These are phyloP conservation scores for Trypanosoma lewisi DNA, from an alignment of 208 protist genomes.

Conservation along the genomic window DNA sequence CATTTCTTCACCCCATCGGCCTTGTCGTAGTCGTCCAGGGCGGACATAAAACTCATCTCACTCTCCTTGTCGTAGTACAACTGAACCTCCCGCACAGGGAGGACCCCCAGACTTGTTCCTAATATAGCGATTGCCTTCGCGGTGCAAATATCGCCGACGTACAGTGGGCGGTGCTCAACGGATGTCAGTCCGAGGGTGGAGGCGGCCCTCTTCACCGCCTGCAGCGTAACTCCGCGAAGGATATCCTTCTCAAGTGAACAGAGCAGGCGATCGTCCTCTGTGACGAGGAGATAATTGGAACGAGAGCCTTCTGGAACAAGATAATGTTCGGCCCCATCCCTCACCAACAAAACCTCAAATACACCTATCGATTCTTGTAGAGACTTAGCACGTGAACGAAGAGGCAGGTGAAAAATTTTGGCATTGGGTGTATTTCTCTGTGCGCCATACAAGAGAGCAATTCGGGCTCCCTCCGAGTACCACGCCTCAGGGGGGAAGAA, in stretches of 20 bases:
- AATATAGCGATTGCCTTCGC: constrained; percentile 61
- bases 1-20: neutral
- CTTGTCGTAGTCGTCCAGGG: constrained; percentile 24
- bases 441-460: constrained; percentile 68
- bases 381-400: constrained; percentile 51
- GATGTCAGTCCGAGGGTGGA: constrained; percentile 28
- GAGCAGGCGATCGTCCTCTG: constrained; percentile 34
- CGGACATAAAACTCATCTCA: constrained; percentile 31
- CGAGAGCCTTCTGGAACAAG: constrained; percentile 80
- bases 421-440: constrained; percentile 59
- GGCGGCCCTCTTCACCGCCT: constrained; percentile 33
- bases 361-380: constrained; percentile 28
- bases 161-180: constrained; percentile 51
- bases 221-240: constrained; percentile 72
- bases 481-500: constrained; percentile 65
- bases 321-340: constrained; percentile 39
- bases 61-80: constrained; percentile 52
- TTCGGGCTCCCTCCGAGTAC: constrained; percentile 54
- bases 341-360: constrained; percentile 74
- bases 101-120: constrained; percentile 66
- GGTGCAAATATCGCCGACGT: constrained; percentile 49
- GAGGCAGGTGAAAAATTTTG: constrained; percentile 58
- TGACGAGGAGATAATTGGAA: constrained; percentile 77
- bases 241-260: constrained; percentile 74
- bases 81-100: constrained; percentile 62